Evolutionary conservation across 371 early-diverging fungal species (phyloP), one percentile per base, ranked within the genome.

Genomic region (Synchytrium microbalum): DNA sequence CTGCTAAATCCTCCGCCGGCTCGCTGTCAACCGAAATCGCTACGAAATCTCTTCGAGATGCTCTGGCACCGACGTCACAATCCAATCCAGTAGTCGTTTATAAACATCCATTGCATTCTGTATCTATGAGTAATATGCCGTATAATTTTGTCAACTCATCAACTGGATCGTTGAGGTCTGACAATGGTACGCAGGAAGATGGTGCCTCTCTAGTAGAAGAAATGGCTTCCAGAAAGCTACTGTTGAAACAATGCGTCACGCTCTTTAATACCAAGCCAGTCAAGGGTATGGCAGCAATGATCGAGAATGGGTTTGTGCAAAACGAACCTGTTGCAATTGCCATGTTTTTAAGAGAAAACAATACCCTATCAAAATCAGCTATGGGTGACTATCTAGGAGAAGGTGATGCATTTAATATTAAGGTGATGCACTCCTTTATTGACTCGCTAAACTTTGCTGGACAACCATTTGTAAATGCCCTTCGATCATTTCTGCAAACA

Each of bases 361-460:
- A 68, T 13, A 69, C 64, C 24, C 61, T 82, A 19, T 75, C 60
- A 53, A 84, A 84, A 67, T 51, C 65, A 3, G 76, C 71, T 16
- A 75, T 84, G 56, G 84, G 84, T 3, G 81, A 79, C 30, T 81
- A 75, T 54, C 46, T 84, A 24, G 84, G 84, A 30, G 80, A 80
- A 32, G 73, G 70, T 5, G 71, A 78, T 51, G 59, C 73, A 28
- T 73, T 70, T 38, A 69, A 64, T 57, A 66, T 82, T 28, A 63
- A 72, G 56, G 73, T 79, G 19, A 81, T 82, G 81, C 82, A 79
- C 60, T 61, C 70, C 23, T 87, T 85, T 69, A 75, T 85, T 28
- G 76, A 79, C 59, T 56, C 64, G 1, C 70, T 86, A 63, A 77
- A 84, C 65, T 88, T 87, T 67, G 63, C 57, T n/a, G 75, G 75